A percentile compares a stretch with the other conserved stretches of the same genome.
These are phyloP conservation scores for Platanthera zijinensis DNA, from an alignment of 106 monocot genomes.

Conservation along the genomic window DNA sequence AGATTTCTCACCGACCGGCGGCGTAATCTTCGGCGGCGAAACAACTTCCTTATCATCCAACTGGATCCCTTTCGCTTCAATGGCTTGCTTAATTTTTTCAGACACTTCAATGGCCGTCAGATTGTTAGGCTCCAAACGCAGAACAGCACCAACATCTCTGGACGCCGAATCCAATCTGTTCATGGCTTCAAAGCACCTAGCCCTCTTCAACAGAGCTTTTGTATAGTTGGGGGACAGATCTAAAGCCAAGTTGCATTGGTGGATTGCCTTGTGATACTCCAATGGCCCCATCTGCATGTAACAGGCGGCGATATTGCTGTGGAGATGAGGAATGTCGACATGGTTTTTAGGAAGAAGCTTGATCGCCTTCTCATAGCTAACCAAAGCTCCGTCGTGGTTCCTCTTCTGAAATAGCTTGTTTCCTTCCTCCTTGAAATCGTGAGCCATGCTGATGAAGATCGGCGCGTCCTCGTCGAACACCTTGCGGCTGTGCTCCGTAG, in stretches of 20 bases:
- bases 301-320: constrained; percentile 69
- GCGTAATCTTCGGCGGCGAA: constrained; percentile 15
- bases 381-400: constrained; percentile 66
- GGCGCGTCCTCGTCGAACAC: constrained; percentile 49
- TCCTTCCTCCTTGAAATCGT: constrained; percentile 73
- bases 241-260: constrained; percentile 78
- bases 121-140: constrained; percentile 70
- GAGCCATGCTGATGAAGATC: constrained; percentile 65
- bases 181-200: constrained; percentile 76
- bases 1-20: constrained; percentile 29
- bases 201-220: constrained; percentile 76
- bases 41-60: constrained; percentile 33
- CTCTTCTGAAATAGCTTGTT: constrained; percentile 65
- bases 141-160: constrained; percentile 50
- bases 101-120: constrained; percentile 69
- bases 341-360: constrained; percentile 74
- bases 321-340: constrained; percentile 50
- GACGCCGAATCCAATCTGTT: constrained; percentile 50
- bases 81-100: constrained; percentile 54
- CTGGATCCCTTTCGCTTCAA: constrained; percentile 53
- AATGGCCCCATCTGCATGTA: constrained; percentile 72
- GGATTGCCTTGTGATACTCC: constrained; percentile 58
- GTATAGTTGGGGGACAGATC: constrained; percentile 68
- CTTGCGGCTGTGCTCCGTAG: constrained; percentile 26
- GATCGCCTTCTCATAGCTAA: constrained; percentile 80